These are phyloP conservation scores for Starmerella geochares DNA, from an alignment of 805 yeast genomes.

Conservation along the genomic window DNA sequence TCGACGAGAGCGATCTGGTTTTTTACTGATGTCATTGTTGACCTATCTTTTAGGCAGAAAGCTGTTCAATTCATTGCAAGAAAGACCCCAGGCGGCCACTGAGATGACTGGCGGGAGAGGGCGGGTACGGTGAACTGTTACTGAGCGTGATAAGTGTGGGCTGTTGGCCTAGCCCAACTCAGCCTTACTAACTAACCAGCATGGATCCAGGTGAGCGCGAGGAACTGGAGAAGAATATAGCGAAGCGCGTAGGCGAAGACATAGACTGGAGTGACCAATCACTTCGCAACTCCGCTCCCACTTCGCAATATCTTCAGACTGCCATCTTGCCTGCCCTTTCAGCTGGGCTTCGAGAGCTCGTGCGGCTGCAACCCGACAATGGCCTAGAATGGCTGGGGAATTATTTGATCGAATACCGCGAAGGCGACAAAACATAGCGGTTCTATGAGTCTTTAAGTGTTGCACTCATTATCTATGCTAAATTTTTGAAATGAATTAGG, in stretches of 20 bases:
- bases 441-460: background rate
- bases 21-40: background rate
- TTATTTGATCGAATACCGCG: slow-evolving; percentile 2
- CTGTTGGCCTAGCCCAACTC: background rate
- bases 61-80: too few species aligned
- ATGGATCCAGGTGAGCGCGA: background rate
- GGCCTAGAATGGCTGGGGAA: slow-evolving; percentile 11
- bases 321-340: slow-evolving; percentile 9
- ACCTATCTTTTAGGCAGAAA: too few species aligned
- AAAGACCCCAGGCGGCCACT: too few species aligned
- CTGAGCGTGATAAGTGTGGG: too few species aligned
- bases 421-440: background rate
- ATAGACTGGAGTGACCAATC: slow-evolving; percentile 9
- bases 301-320: slow-evolving; percentile 12
- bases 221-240: slow-evolving; percentile 6
- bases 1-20: background rate
- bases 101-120: too few species aligned
- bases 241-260: slow-evolving; percentile 1
- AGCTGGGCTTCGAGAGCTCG: slow-evolving; percentile 11
- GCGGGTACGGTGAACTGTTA: too few species aligned
- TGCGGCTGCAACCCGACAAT: slow-evolving; percentile 8
- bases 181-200: background rate
- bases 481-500: background rate
- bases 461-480: background rate
- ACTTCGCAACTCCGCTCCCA: slow-evolving; percentile 7